Conservation (phyloP, 805 yeast genomes). For the Tetrapisispora nanseiensis region DNA sequence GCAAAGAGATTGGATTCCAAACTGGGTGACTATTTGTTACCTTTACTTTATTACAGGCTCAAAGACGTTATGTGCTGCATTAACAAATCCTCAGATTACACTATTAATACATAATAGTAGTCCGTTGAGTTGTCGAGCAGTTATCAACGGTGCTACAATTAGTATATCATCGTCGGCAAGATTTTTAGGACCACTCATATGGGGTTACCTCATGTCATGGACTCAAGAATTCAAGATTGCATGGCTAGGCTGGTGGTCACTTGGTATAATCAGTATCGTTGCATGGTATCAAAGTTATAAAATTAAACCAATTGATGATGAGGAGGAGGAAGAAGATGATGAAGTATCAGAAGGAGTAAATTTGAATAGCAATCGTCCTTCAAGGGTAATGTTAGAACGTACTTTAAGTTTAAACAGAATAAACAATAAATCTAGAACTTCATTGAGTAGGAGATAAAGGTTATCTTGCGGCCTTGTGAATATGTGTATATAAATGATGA, state of each 20-base stretch:
- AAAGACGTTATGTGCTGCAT: conserved; percentile 35
- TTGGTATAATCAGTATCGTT: conserved; percentile 18
- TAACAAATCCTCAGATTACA: conserved; percentile 44
- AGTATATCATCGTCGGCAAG: conserved; percentile 46
- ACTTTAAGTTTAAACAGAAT: conserved; percentile 7
- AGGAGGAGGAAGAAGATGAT: conserved; percentile 11
- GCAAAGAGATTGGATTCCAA: conserved; percentile 27
- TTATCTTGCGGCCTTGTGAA: neutral
- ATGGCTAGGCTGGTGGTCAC: conserved; percentile 30
- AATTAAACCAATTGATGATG: conserved; percentile 21
- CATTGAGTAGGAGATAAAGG: neutral
- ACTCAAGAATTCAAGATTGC: conserved; percentile 25
- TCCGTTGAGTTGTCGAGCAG: conserved; percentile 44
- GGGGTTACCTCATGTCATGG: conserved; percentile 41
- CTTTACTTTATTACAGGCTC: conserved; percentile 28
- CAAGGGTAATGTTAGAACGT: neutral
- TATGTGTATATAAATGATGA: neutral
- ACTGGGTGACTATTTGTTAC: conserved; percentile 15
- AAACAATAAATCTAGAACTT: conserved; percentile 3
- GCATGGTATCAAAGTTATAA: conserved; percentile 26
- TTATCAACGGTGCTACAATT: conserved; percentile 49
- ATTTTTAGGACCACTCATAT: conserved; percentile 44
- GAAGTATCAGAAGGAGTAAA: conserved; percentile 1
- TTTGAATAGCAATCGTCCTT: neutral
- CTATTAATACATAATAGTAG: conserved; percentile 47